These are phyloP conservation scores for Corymbia citriodora DNA, from an alignment of 441 rosid species.

Conservation along the genomic window DNA sequence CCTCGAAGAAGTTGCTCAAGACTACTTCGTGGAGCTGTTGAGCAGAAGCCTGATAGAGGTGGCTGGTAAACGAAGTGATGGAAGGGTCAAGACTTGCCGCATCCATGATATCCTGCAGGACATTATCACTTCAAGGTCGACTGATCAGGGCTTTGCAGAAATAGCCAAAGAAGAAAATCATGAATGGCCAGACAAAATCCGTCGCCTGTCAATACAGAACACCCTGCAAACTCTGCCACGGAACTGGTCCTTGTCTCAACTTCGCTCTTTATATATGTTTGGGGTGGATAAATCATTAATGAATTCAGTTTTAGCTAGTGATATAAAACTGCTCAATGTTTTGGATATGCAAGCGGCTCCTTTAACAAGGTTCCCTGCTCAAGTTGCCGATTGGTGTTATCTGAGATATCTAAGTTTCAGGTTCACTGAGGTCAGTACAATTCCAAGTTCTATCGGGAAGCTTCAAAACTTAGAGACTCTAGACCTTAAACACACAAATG, in stretches of 20 bases:
- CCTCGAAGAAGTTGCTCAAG: slow-evolving; percentile 5
- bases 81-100: not conserved
- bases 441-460: not conserved
- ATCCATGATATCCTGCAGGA: slow-evolving; percentile 5
- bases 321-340: not conserved
- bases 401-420: slow-evolving; percentile 1
- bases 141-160: not conserved
- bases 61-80: not conserved
- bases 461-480: not conserved
- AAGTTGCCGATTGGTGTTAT: not conserved
- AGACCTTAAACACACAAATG: not conserved
- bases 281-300: not conserved
- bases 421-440: not conserved
- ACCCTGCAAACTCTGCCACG: not conserved
- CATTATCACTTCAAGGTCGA: not conserved
- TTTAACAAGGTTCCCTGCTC: not conserved
- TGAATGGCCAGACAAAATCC: not conserved
- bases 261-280: not conserved
- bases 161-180: not conserved
- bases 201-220: slow-evolving; percentile 5
- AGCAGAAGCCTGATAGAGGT: slow-evolving; percentile 5
- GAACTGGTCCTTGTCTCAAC: not conserved
- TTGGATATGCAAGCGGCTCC: slow-evolving; percentile 2
- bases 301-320: not conserved
- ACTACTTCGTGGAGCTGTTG: not conserved